Base-by-base conservation (phyloP, 352 stramenopile genomes). In the Phytophthora sojae region DNA sequence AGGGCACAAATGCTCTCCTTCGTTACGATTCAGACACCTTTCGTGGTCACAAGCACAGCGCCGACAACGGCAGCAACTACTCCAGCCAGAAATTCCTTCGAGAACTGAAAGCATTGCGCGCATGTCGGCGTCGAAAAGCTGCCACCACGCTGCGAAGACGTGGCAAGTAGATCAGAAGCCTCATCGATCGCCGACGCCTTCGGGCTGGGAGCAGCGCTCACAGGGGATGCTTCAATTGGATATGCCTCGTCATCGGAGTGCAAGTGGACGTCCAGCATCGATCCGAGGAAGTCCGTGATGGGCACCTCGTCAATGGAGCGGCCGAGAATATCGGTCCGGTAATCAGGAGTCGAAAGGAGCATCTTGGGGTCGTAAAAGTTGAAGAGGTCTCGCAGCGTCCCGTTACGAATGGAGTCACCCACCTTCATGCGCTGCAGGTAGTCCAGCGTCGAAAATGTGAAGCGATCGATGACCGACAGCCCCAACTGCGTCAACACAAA, bases 211-310 rank as follows among this genome's bases (percentile, higher is more conserved):
- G 45, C 42, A 11, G 25, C 2, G n/a, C 44, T 6, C 1, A 25
- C 45, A 25, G 69, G n/a, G 12, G 67, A 56, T 4, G 75, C 69
- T 30, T 89, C 78, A 26, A 96, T 84, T 3, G 86, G 90, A 71
- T 95, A 96, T 6, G 82, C 82, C 62, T 94, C 88, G 35, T 92
- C 77, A 50, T 95, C 81, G 39, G 74, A 83, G 51, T 88, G 85
- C 25, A 95, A 75, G 5, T 94, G 75, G 15, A 97, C 73, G 51
- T 96, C 82, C 19, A 97, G 66, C 21, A 97, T 90, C 4, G 91
- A 96, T 6, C 91, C 90, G n/a, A 97, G 78, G 68, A 97, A 96
- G 59, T 97, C 91, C 4, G 91, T 96, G 73, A 97, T 92, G 8
- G 82, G 84, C 3, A 95, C 85, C 4, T 85, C 68, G 32, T 93